Evolutionary conservation across 2,329 filamentous ascomycete species (phyloP).

Genomic region (Furcasterigmium sp.): DNA sequence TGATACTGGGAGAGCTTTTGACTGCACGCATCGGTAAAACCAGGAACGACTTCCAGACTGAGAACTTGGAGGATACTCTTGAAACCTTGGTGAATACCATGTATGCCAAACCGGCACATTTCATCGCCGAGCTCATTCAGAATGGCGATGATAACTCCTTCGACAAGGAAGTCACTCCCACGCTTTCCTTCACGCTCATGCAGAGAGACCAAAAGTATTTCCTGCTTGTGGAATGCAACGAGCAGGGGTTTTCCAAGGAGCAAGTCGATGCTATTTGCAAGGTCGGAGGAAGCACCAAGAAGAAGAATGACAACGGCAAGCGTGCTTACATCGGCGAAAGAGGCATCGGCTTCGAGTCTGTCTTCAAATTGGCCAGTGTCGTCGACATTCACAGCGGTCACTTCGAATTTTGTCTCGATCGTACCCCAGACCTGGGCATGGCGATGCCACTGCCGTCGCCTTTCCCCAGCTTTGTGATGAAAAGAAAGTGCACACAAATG

Average conservation of each 20-base stretch:
- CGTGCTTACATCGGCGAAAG: constrained; percentile 27
- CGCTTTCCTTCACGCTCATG: constrained; percentile 10
- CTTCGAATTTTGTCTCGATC: constrained; percentile 24
- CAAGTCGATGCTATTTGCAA: constrained; percentile 26
- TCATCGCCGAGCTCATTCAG: constrained; percentile 31
- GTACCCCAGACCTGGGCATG: constrained; percentile 22
- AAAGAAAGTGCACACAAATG: constrained; percentile 1
- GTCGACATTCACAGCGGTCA: constrained; percentile 22
- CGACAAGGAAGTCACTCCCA: constrained; percentile 5
- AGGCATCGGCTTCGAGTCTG: constrained; percentile 30
- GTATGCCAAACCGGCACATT: constrained; percentile 24
- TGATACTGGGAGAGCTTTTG: too few species aligned
- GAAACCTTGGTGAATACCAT: constrained; percentile 7
- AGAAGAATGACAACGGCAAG: constrained; percentile 7
- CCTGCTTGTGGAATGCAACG: constrained; percentile 22
- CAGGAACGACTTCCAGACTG: too few species aligned
- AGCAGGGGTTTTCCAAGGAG: constrained; percentile 21
- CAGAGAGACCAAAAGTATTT: constrained; percentile 11
- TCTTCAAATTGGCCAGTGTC: constrained; percentile 24
- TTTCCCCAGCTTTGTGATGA: not conserved
- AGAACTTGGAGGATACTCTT: not conserved
- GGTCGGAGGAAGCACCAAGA: constrained; percentile 27
- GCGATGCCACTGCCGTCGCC: constrained; percentile 19
- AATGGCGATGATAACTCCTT: constrained; percentile 33
- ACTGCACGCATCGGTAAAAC: too few species aligned